phyloP scores from a whole-genome alignment of 306 rosid species.

The Glycine soja region DNA sequence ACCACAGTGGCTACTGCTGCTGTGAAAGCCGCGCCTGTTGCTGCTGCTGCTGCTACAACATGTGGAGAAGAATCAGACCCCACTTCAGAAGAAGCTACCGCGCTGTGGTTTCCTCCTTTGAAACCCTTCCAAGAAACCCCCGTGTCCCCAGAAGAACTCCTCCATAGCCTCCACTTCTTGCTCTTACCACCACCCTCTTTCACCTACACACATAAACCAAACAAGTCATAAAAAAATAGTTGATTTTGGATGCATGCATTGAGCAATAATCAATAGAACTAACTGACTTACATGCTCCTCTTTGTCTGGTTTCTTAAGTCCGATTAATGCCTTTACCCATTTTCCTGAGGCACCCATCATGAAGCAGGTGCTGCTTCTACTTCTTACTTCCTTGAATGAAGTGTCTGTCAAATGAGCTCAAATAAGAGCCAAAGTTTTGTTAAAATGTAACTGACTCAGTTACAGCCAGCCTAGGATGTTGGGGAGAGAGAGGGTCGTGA shows the following conservation, averaged over 20 bases:
- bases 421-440: background rate
- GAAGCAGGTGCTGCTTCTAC: background rate
- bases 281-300: constrained; percentile 58
- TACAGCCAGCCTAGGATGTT: too few species aligned
- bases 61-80: constrained; percentile 72
- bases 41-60: constrained; percentile 45
- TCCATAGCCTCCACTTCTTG: constrained; percentile 91
- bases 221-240: background rate
- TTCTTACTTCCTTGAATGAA: background rate
- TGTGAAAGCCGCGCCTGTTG: constrained; percentile 41
- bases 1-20: constrained; percentile 87
- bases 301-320: constrained; percentile 73
- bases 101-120: constrained; percentile 67
- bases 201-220: constrained; percentile 41
- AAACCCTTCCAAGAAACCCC: constrained; percentile 71
- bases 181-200: constrained; percentile 66
- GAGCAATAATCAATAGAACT: background rate
- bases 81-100: constrained; percentile 63
- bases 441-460: background rate
- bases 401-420: background rate
- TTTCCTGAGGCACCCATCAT: constrained; percentile 87
- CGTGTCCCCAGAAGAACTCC: constrained; percentile 71
- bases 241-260: background rate
- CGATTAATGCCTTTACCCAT: constrained; percentile 84
- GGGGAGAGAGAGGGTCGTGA: background rate